These are phyloP conservation scores for Amniculicola lignicola DNA, from an alignment of 495 filamentous ascomycete species.

Conservation along the genomic window DNA sequence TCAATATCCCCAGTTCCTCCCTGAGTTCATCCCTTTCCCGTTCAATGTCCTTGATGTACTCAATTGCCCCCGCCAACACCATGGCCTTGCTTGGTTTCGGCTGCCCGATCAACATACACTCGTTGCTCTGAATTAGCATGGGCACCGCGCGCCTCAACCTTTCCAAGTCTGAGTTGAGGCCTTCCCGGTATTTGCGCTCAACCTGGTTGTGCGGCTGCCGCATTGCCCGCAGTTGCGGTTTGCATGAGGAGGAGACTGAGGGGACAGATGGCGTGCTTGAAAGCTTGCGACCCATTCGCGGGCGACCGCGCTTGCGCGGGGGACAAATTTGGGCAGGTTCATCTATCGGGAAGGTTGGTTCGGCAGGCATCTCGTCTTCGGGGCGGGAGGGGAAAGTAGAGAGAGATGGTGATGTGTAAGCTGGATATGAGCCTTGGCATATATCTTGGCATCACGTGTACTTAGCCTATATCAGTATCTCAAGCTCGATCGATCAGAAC, in stretches of 20 bases:
- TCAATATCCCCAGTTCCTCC: constrained; percentile 15
- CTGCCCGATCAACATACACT: neutral
- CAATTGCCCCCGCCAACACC: constrained; percentile 22
- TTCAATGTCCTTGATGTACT: constrained; percentile 30
- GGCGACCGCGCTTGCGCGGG: too few species aligned
- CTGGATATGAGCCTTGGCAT: too few species aligned
- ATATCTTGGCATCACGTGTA: too few species aligned
- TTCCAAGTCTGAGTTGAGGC: constrained; percentile 28
- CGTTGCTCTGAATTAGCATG: constrained; percentile 18
- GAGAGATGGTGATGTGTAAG: too few species aligned
- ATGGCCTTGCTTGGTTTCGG: constrained; percentile 27
- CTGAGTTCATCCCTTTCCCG: constrained; percentile 3
- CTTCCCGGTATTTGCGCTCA: constrained; percentile 30
- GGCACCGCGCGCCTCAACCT: constrained; percentile 20
- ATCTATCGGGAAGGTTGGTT: too few species aligned
- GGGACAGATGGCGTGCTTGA: too few species aligned
- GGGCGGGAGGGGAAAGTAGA: too few species aligned
- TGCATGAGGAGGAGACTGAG: neutral
- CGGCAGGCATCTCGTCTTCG: too few species aligned
- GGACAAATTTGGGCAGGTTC: too few species aligned
- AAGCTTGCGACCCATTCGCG: too few species aligned
- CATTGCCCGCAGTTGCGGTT: neutral
- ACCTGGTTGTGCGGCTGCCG: constrained; percentile 32
- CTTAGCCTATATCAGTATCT: too few species aligned
- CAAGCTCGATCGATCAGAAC: too few species aligned